phyloP scores from a whole-genome alignment of 192 early-diverging fungal genomes.

The Coemansia sp. region DNA sequence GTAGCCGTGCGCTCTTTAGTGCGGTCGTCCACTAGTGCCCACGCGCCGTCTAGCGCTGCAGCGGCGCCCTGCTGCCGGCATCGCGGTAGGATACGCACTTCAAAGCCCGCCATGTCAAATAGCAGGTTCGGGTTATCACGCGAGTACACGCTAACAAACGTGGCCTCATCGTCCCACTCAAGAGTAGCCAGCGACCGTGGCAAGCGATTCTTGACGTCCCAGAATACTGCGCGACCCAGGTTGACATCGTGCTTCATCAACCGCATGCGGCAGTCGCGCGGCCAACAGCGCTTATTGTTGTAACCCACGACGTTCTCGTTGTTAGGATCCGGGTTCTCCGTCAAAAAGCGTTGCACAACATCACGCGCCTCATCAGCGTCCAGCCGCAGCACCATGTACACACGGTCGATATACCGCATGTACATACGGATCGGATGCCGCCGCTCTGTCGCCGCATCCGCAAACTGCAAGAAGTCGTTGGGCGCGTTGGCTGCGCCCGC shows the following conservation, averaged over 20 bases:
- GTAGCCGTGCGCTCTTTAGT: constrained; percentile 98
- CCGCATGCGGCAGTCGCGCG: constrained; percentile 98
- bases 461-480: constrained; percentile 97
- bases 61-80: constrained; percentile 77
- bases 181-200: constrained; percentile 95
- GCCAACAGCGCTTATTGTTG: constrained; percentile 98
- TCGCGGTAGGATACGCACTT: constrained; percentile 93
- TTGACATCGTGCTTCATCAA: constrained; percentile 99
- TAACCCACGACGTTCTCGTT: constrained; percentile 98
- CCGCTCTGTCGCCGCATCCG: constrained; percentile 86
- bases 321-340: constrained; percentile 98
- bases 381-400: constrained; percentile 94
- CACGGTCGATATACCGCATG: constrained; percentile 88
- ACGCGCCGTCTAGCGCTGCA: constrained; percentile 58
- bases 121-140: constrained; percentile 97
- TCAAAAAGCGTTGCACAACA: constrained; percentile 93
- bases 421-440: constrained; percentile 96
- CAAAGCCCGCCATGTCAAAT: constrained; percentile 89
- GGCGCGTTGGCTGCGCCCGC: constrained; percentile 89
- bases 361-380: constrained; percentile 83
- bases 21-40: constrained; percentile 96
- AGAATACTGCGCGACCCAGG: constrained; percentile 95
- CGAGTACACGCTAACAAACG: constrained; percentile 93
- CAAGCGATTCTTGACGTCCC: constrained; percentile 98
- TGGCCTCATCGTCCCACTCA: constrained; percentile 89